Conservation (phyloP, 148 eudicot genomes). For the Silene conica region DNA sequence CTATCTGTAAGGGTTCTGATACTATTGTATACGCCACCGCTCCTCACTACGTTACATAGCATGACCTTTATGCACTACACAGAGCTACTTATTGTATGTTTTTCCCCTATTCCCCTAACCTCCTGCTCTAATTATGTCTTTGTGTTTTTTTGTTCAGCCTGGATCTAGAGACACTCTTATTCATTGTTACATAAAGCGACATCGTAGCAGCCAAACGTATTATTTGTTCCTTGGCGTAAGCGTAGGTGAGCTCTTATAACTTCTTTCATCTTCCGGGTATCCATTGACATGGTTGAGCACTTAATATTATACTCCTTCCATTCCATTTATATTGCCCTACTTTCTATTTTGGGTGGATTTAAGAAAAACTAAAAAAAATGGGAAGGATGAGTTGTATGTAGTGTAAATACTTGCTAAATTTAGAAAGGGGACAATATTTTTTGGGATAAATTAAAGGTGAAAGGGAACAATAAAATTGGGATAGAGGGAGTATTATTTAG, state of each 20-base stretch:
- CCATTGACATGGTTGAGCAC: background rate
- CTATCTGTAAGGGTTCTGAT: background rate
- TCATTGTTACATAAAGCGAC: constrained; percentile 79
- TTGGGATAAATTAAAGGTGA: too few species aligned
- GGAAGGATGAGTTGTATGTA: too few species aligned
- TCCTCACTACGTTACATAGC: background rate
- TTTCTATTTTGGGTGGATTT: too few species aligned
- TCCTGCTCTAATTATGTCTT: background rate
- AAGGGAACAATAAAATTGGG: too few species aligned
- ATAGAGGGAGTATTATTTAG: background rate
- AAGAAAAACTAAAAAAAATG: too few species aligned
- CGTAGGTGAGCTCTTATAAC: constrained; percentile 40
- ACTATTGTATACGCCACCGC: background rate
- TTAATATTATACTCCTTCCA: too few species aligned
- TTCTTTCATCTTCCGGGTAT: background rate
- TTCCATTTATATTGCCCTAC: too few species aligned
- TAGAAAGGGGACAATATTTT: too few species aligned
- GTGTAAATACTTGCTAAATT: too few species aligned
- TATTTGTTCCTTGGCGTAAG: constrained; percentile 55
- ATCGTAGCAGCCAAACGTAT: constrained; percentile 73
- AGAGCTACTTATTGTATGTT: too few species aligned
- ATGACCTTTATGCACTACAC: background rate
- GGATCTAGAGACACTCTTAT: constrained; percentile 71
- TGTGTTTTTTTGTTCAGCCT: constrained; percentile 53
- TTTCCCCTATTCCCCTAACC: background rate